Base-by-base conservation (phyloP, 2,329 filamentous ascomycete species). In the Aspergillus flavus region DNA sequence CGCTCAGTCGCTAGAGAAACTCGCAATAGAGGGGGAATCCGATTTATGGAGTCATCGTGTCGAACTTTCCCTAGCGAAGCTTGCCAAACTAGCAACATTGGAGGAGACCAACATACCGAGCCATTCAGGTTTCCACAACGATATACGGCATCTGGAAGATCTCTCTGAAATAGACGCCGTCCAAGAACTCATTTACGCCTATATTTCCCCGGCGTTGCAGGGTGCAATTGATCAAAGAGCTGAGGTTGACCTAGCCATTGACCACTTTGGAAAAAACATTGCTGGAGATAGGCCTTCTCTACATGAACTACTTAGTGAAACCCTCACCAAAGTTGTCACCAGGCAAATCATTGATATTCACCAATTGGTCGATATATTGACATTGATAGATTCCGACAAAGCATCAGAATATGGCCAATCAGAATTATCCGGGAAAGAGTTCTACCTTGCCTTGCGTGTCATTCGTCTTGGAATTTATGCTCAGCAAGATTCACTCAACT, bases 31-130 rank as follows among this genome's bases (percentile, higher is more conserved):
- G 57, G 87, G 88, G 59, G 94, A 97, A 76, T 86, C 87, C 58
- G 90, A 94, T 70, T 80, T 95, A 4, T 98, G 94, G 94, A 93
- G 88, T 79, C 96, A 96, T 81, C 95, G 96, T 77, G 91, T 97
- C 39, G 91, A 98, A 78, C 82, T 98, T 30, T 96, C 93, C 64
- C 84, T 99, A 45, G 91, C 92, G 41, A 98, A 97, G 78, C 84
- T 99, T 54, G 87, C 89, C 19, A 84, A 88, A 59, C 79, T 97
- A 68, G 92, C 92, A 19, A 86, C 88, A 45, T 82, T 77, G 61
- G 80, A 82, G 63, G 73, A 73, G 48, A 68, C 50, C 1, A 59
- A 39, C 21, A 53, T 62, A 16, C 45, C 66, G 34, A 62, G 75
- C 62, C 68, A 74, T 57, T 72, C 79, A 60, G 72, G 75, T 59